Percentiles rank a stretch among this genome's conserved stretches.
These are phyloP conservation scores for Aspergillus calidoustus DNA, from an alignment of 2,329 filamentous ascomycete genomes.

Conservation along the genomic window DNA sequence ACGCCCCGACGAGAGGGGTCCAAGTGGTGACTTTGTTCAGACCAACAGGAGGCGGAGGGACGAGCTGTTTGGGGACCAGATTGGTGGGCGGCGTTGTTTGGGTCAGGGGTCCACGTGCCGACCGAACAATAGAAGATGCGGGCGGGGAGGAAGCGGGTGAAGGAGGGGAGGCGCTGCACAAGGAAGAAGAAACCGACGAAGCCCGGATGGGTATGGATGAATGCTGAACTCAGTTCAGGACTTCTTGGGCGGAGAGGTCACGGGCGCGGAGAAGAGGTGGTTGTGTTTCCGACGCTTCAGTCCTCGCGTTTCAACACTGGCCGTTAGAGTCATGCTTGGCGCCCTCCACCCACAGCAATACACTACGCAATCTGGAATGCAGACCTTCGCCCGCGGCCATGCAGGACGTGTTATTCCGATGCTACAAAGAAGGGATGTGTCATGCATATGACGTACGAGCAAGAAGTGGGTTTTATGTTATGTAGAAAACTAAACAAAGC, in stretches of 20 bases:
- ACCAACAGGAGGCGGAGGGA: slow-evolving; percentile 17
- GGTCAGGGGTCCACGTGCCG: slow-evolving; percentile 37
- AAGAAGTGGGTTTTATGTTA: slow-evolving; percentile 21
- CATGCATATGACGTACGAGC: neutral
- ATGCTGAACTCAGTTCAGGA: slow-evolving; percentile 1
- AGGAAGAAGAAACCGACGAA: neutral
- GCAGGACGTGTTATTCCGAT: neutral
- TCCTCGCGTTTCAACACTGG: slow-evolving; percentile 18
- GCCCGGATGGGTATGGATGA: neutral
- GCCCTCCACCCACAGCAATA: slow-evolving; percentile 17
- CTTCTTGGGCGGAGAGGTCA: slow-evolving; percentile 9
- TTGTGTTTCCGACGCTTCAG: slow-evolving; percentile 13
- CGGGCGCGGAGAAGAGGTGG: slow-evolving; percentile 11
- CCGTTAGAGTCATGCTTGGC: slow-evolving; percentile 26
- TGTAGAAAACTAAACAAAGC: slow-evolving; percentile 23
- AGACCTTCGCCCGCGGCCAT: neutral
- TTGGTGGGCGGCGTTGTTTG: slow-evolving; percentile 26
- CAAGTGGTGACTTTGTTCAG: slow-evolving; percentile 20
- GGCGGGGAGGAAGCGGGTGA: slow-evolving; percentile 12
- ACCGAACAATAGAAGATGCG: slow-evolving; percentile 19
- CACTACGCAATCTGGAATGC: slow-evolving; percentile 3
- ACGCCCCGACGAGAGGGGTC: slow-evolving; percentile 32
- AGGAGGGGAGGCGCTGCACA: neutral
- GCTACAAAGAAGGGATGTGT: neutral
- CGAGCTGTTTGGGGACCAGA: slow-evolving; percentile 15